Evolutionary conservation across 768 basidiomycete genomes (phyloP), one percentile per base, ranked within the genome.

Genomic region (Neoboletus brunneissimus): DNA sequence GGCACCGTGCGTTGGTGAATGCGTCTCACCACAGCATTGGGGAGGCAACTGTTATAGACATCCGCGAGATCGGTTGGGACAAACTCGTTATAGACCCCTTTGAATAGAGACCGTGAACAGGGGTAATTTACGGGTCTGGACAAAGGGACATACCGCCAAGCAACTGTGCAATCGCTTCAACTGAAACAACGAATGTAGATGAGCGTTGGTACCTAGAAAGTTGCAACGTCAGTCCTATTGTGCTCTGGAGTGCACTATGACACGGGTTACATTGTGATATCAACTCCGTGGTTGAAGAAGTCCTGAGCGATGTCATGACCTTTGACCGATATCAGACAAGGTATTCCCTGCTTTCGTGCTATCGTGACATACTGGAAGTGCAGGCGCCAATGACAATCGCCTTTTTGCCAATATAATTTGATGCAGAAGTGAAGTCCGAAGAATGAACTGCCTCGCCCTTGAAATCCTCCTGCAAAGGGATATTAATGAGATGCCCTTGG

Each of bases 381-480:
- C 83, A 82, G n/a, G 86, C 80, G 15, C 88, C 87, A 3, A 89
- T 74, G n/a, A 89, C 75, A 1, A 88, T 74, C 6, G 81, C 85
- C 61, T 82, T 86, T 74, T 88, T 87, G 8, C 85, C 85, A 7
- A 70, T 55, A 60, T 81, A 79, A 32, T 79, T 79, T 2, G 69
- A 58, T 0, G 82, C 82, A 6, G 73, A 72, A 22, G 75, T 79
- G 67, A 82, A 81, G 20, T 76, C 57, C 1, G 74, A 73, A 0
- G 86, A 84, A 65, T 89, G 88, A 1, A 80, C 42, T 1, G 76
- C 59, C 42, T 76, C 65, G 5, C 87, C 87, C 60, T 79, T 79
- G 72, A 83, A 89, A 11, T 63, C 63, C 25, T 77, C 79, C 78
- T 81, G 40, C n/a, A 0, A 3, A 42, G 0, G 8, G 1, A 44